These are phyloP conservation scores for Stephanocyclus meneghinianus DNA, from an alignment of 352 stramenopile species.

Conservation along the genomic window DNA sequence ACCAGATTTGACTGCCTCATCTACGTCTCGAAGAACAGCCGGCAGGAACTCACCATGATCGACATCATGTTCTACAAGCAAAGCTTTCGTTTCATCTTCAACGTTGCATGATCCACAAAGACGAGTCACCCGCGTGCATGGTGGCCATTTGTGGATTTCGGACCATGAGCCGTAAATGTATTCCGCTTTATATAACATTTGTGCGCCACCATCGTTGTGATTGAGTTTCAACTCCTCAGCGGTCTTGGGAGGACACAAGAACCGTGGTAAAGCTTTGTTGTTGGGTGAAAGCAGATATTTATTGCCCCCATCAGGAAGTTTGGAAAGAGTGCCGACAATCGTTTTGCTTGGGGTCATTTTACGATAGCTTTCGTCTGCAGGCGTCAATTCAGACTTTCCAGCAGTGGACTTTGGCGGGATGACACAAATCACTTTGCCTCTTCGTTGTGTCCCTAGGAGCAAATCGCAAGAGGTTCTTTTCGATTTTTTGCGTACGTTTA, in stretches of 20 bases:
- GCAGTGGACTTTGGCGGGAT: slow-evolving; percentile 56
- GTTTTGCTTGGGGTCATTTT: slow-evolving; percentile 30
- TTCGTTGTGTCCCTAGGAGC: slow-evolving; percentile 31
- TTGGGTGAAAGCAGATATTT: slow-evolving; percentile 65
- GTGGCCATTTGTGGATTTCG: slow-evolving; percentile 65
- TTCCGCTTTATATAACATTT: slow-evolving; percentile 62
- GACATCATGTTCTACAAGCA: slow-evolving; percentile 89
- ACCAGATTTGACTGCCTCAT: slow-evolving; percentile 68
- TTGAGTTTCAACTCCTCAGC: slow-evolving; percentile 22
- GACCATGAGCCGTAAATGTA: slow-evolving; percentile 71
- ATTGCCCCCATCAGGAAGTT: slow-evolving; percentile 35
- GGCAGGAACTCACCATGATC: slow-evolving; percentile 83
- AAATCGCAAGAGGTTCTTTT: slow-evolving; percentile 21
- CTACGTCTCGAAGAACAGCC: slow-evolving; percentile 79
- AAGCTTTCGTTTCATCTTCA: slow-evolving; percentile 87
- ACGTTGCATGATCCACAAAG: slow-evolving; percentile 68
- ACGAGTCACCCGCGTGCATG: slow-evolving; percentile 56
- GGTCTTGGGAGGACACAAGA: slow-evolving; percentile 54
- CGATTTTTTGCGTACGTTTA: slow-evolving; percentile 55
- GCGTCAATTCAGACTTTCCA: slow-evolving; percentile 58
- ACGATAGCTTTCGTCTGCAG: slow-evolving; percentile 27
- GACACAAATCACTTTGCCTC: slow-evolving; percentile 66
- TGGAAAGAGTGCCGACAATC: slow-evolving; percentile 69
- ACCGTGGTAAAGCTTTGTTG: slow-evolving; percentile 71
- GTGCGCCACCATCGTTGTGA: neutral